phyloP scores from a whole-genome alignment of 2,329 filamentous ascomycete species.

The Aspergillus sp. region DNA sequence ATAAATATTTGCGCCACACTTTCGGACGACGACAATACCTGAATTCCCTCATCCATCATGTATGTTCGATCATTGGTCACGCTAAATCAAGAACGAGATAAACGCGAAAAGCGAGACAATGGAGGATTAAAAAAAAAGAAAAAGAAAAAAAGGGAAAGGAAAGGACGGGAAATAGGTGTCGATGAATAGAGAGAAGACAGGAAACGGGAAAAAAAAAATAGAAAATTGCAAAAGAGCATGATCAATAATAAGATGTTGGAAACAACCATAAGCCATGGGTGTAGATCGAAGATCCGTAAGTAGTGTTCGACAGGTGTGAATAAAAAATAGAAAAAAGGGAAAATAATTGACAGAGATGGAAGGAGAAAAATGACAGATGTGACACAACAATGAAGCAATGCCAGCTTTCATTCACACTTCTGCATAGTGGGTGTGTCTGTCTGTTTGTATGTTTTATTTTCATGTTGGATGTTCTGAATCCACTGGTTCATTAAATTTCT shows the following conservation, averaged over 20 bases:
- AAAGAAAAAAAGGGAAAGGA: slow-evolving; percentile 1
- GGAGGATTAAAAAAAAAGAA: neutral
- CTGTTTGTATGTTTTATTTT: slow-evolving; percentile 5
- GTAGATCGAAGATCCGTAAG: too few species aligned
- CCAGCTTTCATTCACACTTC: too few species aligned
- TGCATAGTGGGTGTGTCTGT: too few species aligned
- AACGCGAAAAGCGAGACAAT: slow-evolving; percentile 4
- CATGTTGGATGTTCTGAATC: slow-evolving; percentile 30
- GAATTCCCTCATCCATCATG: slow-evolving; percentile 32
- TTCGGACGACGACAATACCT: slow-evolving; percentile 23
- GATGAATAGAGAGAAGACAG: slow-evolving; percentile 5
- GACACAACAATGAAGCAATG: too few species aligned
- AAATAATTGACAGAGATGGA: slow-evolving; percentile 3
- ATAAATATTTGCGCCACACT: slow-evolving; percentile 29
- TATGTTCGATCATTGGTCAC: slow-evolving; percentile 36
- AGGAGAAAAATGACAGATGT: neutral
- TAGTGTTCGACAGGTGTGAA: slow-evolving; percentile 1
- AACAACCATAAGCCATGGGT: too few species aligned
- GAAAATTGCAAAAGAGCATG: too few species aligned
- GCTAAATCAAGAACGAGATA: slow-evolving; percentile 32
- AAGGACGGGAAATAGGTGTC: neutral
- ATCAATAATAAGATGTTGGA: too few species aligned
- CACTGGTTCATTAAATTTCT: slow-evolving; percentile 42
- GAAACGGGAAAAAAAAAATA: neutral
- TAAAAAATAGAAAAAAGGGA: slow-evolving; percentile 2